Evolutionary conservation across 2,329 filamentous ascomycete genomes (phyloP), one percentile per base, ranked within the genome.

Genomic region (Lachnellula hyalina): DNA sequence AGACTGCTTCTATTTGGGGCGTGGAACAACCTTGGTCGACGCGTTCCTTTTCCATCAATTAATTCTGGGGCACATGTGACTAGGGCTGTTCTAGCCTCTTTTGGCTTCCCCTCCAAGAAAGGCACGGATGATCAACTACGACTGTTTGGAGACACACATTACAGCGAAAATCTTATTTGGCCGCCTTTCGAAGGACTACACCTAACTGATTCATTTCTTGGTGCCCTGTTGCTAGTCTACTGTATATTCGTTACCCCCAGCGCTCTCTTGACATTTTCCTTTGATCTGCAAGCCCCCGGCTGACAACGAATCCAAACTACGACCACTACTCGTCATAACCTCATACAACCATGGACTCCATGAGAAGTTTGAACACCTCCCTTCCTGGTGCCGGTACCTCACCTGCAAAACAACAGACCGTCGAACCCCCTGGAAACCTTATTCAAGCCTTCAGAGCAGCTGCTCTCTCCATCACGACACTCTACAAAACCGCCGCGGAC

Each of bases 381-480:
- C 71, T 85, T 54, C 82, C 82, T n/a, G 61, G 67, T 8, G 48
- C 60, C 44, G 23, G 21, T n/a, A 72, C 72, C 56, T 76, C 77
- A 14, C 73, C 76, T 38, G 70, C 75, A 62, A 77, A 71, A 55
- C 70, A 70, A 49, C 64, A 62, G 41, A 45, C 63, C n/a, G 69
- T 65, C 55, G 76, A 77, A 46, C 74, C 76, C 17, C 79, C 81
- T 17, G 83, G 86, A 67, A 79, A 84, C 68, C 83, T 96, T 47
- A 83, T 96, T 55, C 86, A 93, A 64, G 86, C 90, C 55, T 99
- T 99, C 79, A 94, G 91, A 72, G 85, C 88, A 15, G 94, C 94
- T 35, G 94, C 94, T 19, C 79, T 96, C 35, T 96, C 91, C 5
- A 92, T 97, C 53, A 97, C 94, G 47, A 96, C 95, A 67, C 84